These are phyloP conservation scores for Celoporthe dispersa DNA, from an alignment of 2,329 filamentous ascomycete species.

Conservation along the genomic window DNA sequence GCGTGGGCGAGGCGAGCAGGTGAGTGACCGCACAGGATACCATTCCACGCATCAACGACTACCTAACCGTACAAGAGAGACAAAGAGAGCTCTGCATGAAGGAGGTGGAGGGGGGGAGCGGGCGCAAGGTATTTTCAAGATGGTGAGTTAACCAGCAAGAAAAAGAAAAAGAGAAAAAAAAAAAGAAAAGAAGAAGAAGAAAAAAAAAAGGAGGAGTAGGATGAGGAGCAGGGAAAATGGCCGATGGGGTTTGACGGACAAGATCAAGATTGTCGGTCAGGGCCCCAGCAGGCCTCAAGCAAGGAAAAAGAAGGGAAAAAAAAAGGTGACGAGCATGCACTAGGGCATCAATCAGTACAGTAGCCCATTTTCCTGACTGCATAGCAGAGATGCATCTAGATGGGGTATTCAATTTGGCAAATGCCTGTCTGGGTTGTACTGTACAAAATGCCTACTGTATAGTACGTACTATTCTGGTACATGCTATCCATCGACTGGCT, in stretches of 20 bases:
- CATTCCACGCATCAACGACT: conserved; percentile 25
- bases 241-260: conserved; percentile 12
- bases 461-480: background rate
- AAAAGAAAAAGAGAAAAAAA: background rate
- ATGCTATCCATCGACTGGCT: background rate
- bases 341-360: background rate
- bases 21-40: conserved; percentile 22
- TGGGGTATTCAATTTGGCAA: conserved; percentile 15
- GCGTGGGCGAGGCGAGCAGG: conserved; percentile 22
- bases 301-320: background rate
- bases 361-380: background rate
- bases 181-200: background rate
- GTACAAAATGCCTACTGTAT: background rate
- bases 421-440: conserved; percentile 14
- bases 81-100: conserved; percentile 14
- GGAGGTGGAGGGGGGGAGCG: conserved; percentile 4
- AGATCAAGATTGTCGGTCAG: conserved; percentile 18
- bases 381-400: conserved; percentile 22
- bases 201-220: conserved; percentile 5
- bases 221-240: background rate
- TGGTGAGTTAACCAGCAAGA: too few relatives aligned
- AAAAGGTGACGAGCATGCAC: background rate
- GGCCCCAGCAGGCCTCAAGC: background rate
- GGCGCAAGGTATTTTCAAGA: background rate
- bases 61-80: conserved; percentile 24